Evolutionary conservation across 805 yeast genomes (phyloP), one percentile per base, ranked within the genome.

Genomic region (Wickerhamiella vanderwaltii): DNA sequence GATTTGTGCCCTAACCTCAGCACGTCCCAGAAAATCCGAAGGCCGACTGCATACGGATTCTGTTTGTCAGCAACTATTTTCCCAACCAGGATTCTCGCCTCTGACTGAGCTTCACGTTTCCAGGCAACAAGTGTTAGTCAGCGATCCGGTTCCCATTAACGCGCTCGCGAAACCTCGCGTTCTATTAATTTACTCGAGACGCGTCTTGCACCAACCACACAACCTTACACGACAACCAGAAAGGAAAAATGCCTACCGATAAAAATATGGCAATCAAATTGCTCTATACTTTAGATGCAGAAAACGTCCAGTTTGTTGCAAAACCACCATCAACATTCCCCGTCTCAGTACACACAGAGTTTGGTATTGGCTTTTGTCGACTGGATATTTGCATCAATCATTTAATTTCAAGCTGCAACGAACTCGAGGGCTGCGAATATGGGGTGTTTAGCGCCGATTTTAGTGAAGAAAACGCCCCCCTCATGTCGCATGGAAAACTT

Each of bases 401-500:
- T 13, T 52, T 64, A 23, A 50, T 55, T 24, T 48, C 48, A 9
- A 48, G 55, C 13, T 56, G 63, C 17, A 67, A 68, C 4, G 69
- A 64, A 38, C 51, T 65, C 11, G 42, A 57, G 7, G 25, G 35
- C 16, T 29, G 47, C 26, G 68, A 64, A 39, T 64, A 54, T 49
- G 58, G 64, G 20, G 65, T 64, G 5, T 65, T 64, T 46, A 54
- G 65, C 3, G 58, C 51, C 13, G 69, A 64, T 50, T 56, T 54
- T 44, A 52, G 62, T 9, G 69, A 64, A 43, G 54, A 52, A 13
- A 65, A 52, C 35, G 45, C 47, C 33, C 68, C 69, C 9, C 46
- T 60, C 24, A 63, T 62, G 35, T 65, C 66, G 19, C 67, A 65
- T 46, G 69, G 69, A 11, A 45, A 54, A 43, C 50, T 65, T 9